Evolutionary conservation across 2,329 filamentous ascomycete genomes (phyloP).

Genomic region (Talaromyces sp.): DNA sequence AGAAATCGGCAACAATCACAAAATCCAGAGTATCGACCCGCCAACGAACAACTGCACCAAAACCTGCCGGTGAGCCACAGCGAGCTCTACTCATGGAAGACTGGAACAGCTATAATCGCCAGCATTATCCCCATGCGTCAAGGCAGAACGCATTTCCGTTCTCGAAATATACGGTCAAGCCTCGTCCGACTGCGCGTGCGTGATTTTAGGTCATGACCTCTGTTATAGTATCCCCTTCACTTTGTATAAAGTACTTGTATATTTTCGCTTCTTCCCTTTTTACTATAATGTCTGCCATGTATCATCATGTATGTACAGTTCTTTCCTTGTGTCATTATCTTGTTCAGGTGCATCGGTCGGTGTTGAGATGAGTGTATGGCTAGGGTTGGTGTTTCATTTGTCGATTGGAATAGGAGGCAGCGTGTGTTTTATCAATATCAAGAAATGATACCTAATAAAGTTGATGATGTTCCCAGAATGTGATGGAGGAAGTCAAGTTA

Average conservation of each 20-base stretch:
- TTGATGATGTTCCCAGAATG: neutral
- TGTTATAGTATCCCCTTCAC: constrained; percentile 18
- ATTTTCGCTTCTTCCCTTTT: neutral
- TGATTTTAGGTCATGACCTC: neutral
- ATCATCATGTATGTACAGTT: constrained; percentile 17
- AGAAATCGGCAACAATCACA: constrained; percentile 43
- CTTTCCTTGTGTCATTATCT: neutral
- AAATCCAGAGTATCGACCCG: constrained; percentile 30
- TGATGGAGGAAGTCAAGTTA: neutral
- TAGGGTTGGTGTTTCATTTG: neutral
- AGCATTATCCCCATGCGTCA: constrained; percentile 24
- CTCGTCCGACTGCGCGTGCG: constrained; percentile 25
- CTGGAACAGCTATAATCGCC: constrained; percentile 18
- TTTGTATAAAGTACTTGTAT: constrained; percentile 5
- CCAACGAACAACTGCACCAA: constrained; percentile 26
- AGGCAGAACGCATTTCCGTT: constrained; percentile 34
- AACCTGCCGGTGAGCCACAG: constrained; percentile 42
- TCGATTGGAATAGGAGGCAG: neutral
- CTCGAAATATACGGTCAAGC: constrained; percentile 36
- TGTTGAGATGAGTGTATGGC: constrained; percentile 17
- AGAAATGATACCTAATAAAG: neutral
- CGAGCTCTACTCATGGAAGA: constrained; percentile 48
- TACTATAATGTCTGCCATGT: neutral
- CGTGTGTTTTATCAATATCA: neutral
- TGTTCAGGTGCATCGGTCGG: constrained; percentile 21